Conservation (phyloP, 2,329 filamentous ascomycete species). For the Talaromyces pinophilus region DNA sequence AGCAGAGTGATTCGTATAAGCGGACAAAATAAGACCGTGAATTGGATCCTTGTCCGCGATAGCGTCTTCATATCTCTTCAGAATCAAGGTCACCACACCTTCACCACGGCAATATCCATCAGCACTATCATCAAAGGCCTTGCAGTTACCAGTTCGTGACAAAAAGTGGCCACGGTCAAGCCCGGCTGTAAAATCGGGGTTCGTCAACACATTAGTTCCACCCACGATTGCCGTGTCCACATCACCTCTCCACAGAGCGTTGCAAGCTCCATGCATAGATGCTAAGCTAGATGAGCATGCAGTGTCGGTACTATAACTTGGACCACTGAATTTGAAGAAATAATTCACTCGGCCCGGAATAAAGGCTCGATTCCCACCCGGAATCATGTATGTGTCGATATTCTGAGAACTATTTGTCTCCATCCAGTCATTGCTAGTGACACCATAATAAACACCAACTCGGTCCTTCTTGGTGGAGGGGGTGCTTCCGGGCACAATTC, state of each 20-base stretch:
- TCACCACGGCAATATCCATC: conserved; percentile 83
- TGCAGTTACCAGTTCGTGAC: conserved; percentile 71
- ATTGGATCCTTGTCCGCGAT: conserved; percentile 67
- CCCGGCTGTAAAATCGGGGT: conserved; percentile 52
- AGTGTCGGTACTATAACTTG: conserved; percentile 69
- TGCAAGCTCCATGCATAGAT: conserved; percentile 68
- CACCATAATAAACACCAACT: conserved; percentile 71
- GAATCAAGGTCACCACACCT: conserved; percentile 69
- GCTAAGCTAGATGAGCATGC: conserved; percentile 71
- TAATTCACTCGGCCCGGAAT: conserved; percentile 67
- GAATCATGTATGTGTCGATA: conserved; percentile 66
- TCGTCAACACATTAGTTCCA: conserved; percentile 68
- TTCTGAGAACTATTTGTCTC: conserved; percentile 62
- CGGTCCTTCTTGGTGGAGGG: conserved; percentile 62
- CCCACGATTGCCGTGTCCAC: conserved; percentile 77
- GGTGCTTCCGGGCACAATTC: conserved; percentile 69
- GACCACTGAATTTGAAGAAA: conserved; percentile 71
- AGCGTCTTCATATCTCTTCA: conserved; percentile 79
- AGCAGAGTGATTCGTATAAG: conserved; percentile 78
- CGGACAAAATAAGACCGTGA: conserved; percentile 56
- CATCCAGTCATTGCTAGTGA: conserved; percentile 72
- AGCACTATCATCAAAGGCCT: conserved; percentile 76
- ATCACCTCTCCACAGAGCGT: conserved; percentile 70
- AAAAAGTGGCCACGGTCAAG: conserved; percentile 71
- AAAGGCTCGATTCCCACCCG: conserved; percentile 60